Percentiles rank a stretch among this genome's conserved stretches.
Conservation (phyloP, 495 filamentous ascomycete genomes). For the Oidiodendron maius region DNA sequence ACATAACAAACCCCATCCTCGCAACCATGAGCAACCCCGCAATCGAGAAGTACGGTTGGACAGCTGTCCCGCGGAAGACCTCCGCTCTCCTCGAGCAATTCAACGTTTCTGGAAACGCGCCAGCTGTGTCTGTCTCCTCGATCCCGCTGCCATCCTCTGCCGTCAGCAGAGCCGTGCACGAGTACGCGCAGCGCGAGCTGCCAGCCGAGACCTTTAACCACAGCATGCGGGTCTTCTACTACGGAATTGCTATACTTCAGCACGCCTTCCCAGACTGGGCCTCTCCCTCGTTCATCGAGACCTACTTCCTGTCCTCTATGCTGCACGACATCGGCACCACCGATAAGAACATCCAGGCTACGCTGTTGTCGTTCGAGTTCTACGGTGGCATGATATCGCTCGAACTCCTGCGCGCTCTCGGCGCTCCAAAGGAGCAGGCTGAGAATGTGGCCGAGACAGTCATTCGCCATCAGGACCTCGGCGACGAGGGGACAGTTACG, state of each 20-base stretch:
- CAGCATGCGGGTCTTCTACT: constrained; percentile 71
- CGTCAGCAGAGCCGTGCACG: constrained; percentile 40
- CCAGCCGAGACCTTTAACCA: constrained; percentile 63
- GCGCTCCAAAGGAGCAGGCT: constrained; percentile 51
- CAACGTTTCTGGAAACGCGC: constrained; percentile 15
- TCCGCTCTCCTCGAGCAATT: constrained; percentile 31
- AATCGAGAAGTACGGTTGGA: constrained; percentile 42
- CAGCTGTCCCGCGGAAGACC: constrained; percentile 39
- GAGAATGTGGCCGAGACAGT: constrained; percentile 75
- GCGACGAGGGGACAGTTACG: constrained; percentile 59
- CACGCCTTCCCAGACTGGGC: constrained; percentile 11
- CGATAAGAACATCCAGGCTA: constrained; percentile 49
- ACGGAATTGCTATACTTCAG: constrained; percentile 27
- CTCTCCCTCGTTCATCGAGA: constrained; percentile 40
- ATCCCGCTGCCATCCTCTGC: constrained; percentile 35
- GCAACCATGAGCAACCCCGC: constrained; percentile 11
- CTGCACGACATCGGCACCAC: constrained; percentile 78
- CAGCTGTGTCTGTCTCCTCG: constrained; percentile 25
- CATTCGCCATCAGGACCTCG: constrained; percentile 78
- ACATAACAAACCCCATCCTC: too few species aligned
- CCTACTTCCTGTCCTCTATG: constrained; percentile 60
- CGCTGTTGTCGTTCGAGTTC: constrained; percentile 76
- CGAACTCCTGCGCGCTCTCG: constrained; percentile 36
- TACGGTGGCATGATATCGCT: constrained; percentile 61
- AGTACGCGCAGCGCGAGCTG: constrained; percentile 52